phyloP scores from a whole-genome alignment of 768 basidiomycete species.

The Suillus brevipes region DNA sequence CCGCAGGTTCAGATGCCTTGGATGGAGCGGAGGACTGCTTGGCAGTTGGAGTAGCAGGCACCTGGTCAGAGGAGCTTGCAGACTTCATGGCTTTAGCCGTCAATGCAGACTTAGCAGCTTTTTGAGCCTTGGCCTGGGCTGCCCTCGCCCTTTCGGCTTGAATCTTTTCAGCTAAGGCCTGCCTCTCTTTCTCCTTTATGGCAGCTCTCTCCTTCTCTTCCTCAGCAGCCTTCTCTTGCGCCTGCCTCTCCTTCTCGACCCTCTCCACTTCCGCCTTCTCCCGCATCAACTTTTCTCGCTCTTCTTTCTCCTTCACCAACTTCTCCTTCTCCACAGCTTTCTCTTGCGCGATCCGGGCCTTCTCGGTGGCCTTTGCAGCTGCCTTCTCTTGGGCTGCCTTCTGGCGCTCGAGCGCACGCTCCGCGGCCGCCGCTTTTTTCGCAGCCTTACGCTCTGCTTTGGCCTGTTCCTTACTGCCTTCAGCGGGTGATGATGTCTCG shows the following conservation, averaged over 20 bases:
- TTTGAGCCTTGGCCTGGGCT: slow-evolving; percentile 23
- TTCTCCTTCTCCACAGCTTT: slow-evolving; percentile 57
- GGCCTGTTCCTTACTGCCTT: slow-evolving; percentile 46
- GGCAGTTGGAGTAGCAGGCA: slow-evolving; percentile 10
- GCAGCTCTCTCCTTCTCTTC: slow-evolving; percentile 38
- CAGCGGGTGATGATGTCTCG: slow-evolving; percentile 31
- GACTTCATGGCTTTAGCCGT: slow-evolving; percentile 18
- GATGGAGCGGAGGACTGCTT: slow-evolving; percentile 22
- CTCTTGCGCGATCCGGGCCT: neutral
- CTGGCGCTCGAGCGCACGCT: slow-evolving; percentile 62
- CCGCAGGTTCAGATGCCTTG: slow-evolving; percentile 36
- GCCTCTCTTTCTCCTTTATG: slow-evolving; percentile 37
- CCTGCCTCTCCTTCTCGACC: slow-evolving; percentile 38
- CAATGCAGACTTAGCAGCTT: slow-evolving; percentile 25
- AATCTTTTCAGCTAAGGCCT: slow-evolving; percentile 29
- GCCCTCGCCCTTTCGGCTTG: slow-evolving; percentile 28
- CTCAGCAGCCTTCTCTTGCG: slow-evolving; percentile 33
- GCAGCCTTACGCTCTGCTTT: slow-evolving; percentile 64
- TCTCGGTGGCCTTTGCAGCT: slow-evolving; percentile 29
- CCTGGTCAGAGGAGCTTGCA: slow-evolving; percentile 1
- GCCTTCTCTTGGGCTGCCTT: slow-evolving; percentile 60
- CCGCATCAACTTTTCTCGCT: slow-evolving; percentile 38
- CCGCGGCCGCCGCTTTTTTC: slow-evolving; percentile 62
- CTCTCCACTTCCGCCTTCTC: slow-evolving; percentile 41
- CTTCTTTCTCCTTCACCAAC: slow-evolving; percentile 38